Base-by-base conservation (phyloP, 805 yeast genomes). In the Helenozyma baotianmanensis region DNA sequence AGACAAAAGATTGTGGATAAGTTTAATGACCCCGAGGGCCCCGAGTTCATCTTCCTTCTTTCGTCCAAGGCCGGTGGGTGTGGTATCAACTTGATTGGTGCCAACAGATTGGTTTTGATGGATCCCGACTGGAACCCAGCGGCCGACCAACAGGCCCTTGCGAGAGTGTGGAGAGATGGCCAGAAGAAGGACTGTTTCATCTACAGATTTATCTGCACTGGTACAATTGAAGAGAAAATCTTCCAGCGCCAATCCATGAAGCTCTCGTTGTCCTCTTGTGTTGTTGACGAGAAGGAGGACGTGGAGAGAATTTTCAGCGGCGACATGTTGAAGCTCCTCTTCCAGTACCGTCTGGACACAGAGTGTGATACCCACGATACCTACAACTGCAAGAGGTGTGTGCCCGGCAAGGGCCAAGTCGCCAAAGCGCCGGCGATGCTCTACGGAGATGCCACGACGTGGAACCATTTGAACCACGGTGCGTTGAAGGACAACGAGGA, bases 111-210 rank as follows among this genome's bases (percentile, higher is more conserved):
- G 41, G 76, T 92, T 14, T 64, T 92, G 29, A 68, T 92, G 53
- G 98, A 92, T 54, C 80, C 80, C 0, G 98, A 92, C 56, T 92
- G 98, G 98, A 90, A 90, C 51, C 98, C 98, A 0, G 97, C 98
- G 0, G 82, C 96, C 1, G 98, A 90, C 54, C 97, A 92, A 56
- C 98, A 90, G 60, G 97, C 97, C 0, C 68, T 92, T 41, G 97
- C 97, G 0, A 75, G 98, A 58, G 96, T 92, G 4, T 92, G 97
- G 97, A 79, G 98, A 70, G 98, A 92, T 62, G 98, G 98, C 0
- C 98, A 90, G 54, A 90, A 85, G 69, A 92, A 90, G 58, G 95
- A 85, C 56, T 92, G 98, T 64, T 90, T 82, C 51, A 92, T 90
- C 25, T 92, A 92, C 58, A 70, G 98, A 46, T 89, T 92, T 47